Evolutionary conservation across 1,139 yeast genomes (phyloP), one percentile per base, ranked within the genome.

Genomic region (Geotrichum histeridarum): DNA sequence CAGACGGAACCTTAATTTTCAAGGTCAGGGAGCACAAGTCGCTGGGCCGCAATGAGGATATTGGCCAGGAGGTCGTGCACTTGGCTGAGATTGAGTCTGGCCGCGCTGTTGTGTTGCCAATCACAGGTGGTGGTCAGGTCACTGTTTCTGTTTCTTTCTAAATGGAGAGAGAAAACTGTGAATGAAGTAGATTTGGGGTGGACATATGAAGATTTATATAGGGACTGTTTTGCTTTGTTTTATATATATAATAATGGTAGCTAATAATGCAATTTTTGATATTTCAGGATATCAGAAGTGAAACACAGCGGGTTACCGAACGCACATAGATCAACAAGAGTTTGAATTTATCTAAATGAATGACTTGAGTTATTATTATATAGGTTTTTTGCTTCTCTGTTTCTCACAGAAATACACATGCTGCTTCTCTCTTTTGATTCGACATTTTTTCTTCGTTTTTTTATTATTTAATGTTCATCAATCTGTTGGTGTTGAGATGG

Each of bases 21-120:
- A 74, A 75, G 42, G 79, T 87, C 14, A 76, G 80, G 51, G 83
- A 84, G 50, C 86, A 82, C 66, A 95, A 86, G 68, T 78, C 82
- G 2, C 78, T 91, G 62, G 93, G 95, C 44, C 83, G 86, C 64
- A 83, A 80, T 60, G 75, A 76, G 45, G 86, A 81, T 53, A 59
- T 89, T 50, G 95, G 87, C 14, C 77, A 76, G 52, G 82, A 81
- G 5, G 54, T 67, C 1, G 51, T 72, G 18, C 56, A 61, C 4
- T 53, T 73, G 32, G 45, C 62, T 2, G 62, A 66, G 39, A 43
- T 61, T 7, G 56, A 59, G 18, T 59, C 63, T 17, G 70, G 70
- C 8, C 61, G 60, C 45, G 65, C 66, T 49, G 54, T 43, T 6
- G 43, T 62, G 18, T 56, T 69, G 17, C 57, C 59, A 8, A 47